Evolutionary conservation across 75 land plant species (phyloP), one percentile per base, ranked within the genome.

Genomic region (Picea glauca): DNA sequence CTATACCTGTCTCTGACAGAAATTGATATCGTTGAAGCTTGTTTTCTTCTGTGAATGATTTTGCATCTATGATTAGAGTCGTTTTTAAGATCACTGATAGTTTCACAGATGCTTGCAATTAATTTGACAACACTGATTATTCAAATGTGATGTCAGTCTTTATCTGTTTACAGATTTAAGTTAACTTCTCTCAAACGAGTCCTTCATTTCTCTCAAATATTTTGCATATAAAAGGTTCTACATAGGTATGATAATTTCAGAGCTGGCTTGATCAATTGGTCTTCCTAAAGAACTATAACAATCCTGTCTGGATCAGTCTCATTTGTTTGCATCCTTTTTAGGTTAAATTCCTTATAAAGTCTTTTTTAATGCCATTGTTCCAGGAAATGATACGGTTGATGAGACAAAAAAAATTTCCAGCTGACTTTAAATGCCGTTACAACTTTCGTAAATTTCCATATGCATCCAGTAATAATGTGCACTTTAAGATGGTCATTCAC

Each of bases 381-480:
- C 91, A 97, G 98, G 99, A 97, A 78, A 89, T 97, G 88, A 78
- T 93, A 72, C 90, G 90, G 43, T 76, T 93, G 74, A 88, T 95
- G 85, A 84, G 78, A 63, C 85, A 88, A 23, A 86, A 77, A 73
- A 89, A 85, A 43, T 86, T 91, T 30, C 92, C 92, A 60, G 93
- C 93, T 74, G 90, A 90, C 33, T 93, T 93, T 62, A 95, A 95
- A 81, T 93, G 93, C 76, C 88, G 88, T 38, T 73, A 62, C 72
- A 93, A 89, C 84, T 78, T 79, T 20, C 90, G 85, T 65, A 85
- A 87, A 84, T 68, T 88, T 50, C 80, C 85, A 60, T 83, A 80
- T 40, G 3, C 76, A 11, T 77, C 88, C 65, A 83, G 57, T 12
- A 88, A 92, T 60, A 80, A 83, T 63, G 81, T 90, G 43, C 76